Evolutionary conservation across 371 early-diverging fungal species (phyloP), one percentile per base, ranked within the genome.

Genomic region (Saksenaea oblongispora): DNA sequence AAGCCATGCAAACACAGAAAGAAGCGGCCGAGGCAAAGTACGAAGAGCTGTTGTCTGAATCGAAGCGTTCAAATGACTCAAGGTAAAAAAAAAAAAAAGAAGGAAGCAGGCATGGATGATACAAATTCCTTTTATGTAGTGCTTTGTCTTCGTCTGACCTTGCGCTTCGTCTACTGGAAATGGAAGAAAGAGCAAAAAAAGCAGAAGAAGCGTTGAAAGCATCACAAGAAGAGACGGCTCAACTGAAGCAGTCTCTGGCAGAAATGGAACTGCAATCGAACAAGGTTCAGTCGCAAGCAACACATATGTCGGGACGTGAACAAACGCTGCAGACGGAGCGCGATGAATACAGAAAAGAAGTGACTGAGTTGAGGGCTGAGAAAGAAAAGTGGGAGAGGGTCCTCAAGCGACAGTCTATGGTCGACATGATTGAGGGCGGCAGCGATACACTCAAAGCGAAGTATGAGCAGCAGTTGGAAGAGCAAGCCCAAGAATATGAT

Each of bases 381-480:
- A 77, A 74, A 54, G 72, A 77, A 18, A 57, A 65, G 37, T 69
- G 66, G 68, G 73, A 77, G 31, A 64, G 68, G 10, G 67, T 66
- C 3, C 61, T 74, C 59, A 77, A 79, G 47, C 70, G 76, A 36
- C 66, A 71, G 34, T 71, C 76, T 0, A 61, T 70, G 10, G 35
- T 75, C 34, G 73, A 76, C 24, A 58, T 69, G 37, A 62, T 79
- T 67, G 67, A 74, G 24, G 63, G 59, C 13, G 71, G 60, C 35
- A 69, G 67, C 51, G 66, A 67, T 35, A 69, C 66, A 11, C 10
- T 64, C 15, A 67, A 63, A 10, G 73, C 55, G 2, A 65, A 72
- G n/a, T 75, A 71, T 39, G 78, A 79, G 28, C 83, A 82, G 39
- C 73, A 74, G 57, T 10, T 79, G 59, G 78, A 77, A 47, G 83